phyloP scores from a whole-genome alignment of 2,329 filamentous ascomycete species.

The Penicillium palitans region DNA sequence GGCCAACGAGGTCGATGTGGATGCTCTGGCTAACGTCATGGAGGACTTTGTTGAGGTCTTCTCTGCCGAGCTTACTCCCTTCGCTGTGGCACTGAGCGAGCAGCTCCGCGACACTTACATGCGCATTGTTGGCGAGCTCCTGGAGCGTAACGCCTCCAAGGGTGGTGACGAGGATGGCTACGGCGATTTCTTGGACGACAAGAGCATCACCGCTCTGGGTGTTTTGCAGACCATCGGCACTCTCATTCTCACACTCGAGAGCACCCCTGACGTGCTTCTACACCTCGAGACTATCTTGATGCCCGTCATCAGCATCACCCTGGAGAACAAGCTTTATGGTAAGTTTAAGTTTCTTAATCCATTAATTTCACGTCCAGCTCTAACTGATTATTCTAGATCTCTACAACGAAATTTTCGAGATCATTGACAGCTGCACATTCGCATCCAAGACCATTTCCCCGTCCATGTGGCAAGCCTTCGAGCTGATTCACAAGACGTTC shows the following conservation, averaged over 20 bases:
- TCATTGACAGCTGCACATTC: slow-evolving; percentile 98
- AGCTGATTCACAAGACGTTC: slow-evolving; percentile 94
- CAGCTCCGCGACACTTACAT: slow-evolving; percentile 95
- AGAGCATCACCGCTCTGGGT: slow-evolving; percentile 95
- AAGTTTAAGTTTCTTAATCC: slow-evolving; percentile 53
- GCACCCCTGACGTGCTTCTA: slow-evolving; percentile 89
- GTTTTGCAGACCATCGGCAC: slow-evolving; percentile 97
- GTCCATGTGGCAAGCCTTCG: slow-evolving; percentile 98
- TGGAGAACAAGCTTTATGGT: slow-evolving; percentile 94
- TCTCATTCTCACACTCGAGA: slow-evolving; percentile 92
- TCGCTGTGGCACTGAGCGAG: slow-evolving; percentile 92
- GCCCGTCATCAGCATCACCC: slow-evolving; percentile 92
- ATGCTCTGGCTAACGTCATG: slow-evolving; percentile 97
- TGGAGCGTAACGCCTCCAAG: slow-evolving; percentile 78
- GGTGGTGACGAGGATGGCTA: slow-evolving; percentile 75
- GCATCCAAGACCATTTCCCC: slow-evolving; percentile 92
- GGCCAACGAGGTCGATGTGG: slow-evolving; percentile 96
- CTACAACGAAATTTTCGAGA: slow-evolving; percentile 98
- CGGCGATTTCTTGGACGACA: slow-evolving; percentile 93
- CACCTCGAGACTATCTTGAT: slow-evolving; percentile 95
- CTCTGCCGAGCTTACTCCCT: slow-evolving; percentile 92
- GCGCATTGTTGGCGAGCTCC: slow-evolving; percentile 83
- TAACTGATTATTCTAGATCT: slow-evolving; percentile 52
- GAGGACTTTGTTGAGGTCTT: slow-evolving; percentile 99
- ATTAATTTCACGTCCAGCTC: slow-evolving; percentile 42